A percentile compares a stretch with the other conserved stretches of the same genome.
Conservation (phyloP, 75 land plant genomes). For the Pinus tabuliformis region DNA sequence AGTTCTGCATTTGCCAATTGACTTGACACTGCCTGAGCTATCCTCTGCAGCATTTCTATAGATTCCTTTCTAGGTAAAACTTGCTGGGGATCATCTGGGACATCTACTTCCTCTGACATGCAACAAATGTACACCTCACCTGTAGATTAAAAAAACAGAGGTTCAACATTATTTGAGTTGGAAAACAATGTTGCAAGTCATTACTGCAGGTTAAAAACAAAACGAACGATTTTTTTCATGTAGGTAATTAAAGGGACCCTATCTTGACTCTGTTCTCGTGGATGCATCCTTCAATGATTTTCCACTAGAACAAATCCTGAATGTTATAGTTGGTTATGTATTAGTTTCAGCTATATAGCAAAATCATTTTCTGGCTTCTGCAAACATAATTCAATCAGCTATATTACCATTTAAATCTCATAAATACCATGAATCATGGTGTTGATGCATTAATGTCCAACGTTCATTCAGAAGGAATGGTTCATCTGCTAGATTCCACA, state of each 20-base stretch:
- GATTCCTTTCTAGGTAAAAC: constrained; percentile 52
- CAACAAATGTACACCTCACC: constrained; percentile 95
- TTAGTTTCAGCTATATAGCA: too few relatives aligned
- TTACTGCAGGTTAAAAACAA: not conserved
- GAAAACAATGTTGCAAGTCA: not conserved
- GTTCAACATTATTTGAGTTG: not conserved
- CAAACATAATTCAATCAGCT: too few relatives aligned
- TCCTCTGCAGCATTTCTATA: constrained; percentile 51
- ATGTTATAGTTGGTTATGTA: too few relatives aligned
- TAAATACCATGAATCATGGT: too few relatives aligned
- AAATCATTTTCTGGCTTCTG: too few relatives aligned
- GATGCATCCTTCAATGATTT: too few relatives aligned
- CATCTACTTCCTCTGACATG: constrained; percentile 67
- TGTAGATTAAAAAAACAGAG: constrained; percentile 9
- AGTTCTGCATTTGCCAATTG: constrained; percentile 60
- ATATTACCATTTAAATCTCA: too few relatives aligned
- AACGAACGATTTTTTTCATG: not conserved
- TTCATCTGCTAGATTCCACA: too few relatives aligned
- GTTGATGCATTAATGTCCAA: too few relatives aligned
- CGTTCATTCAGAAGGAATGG: too few relatives aligned
- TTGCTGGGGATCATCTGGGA: constrained; percentile 71
- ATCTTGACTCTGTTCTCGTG: not conserved
- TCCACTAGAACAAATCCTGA: too few relatives aligned
- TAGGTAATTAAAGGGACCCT: not conserved
- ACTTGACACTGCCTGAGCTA: constrained; percentile 67